Conservation (phyloP, 768 basidiomycete genomes). For the Chalciporus chontae region DNA sequence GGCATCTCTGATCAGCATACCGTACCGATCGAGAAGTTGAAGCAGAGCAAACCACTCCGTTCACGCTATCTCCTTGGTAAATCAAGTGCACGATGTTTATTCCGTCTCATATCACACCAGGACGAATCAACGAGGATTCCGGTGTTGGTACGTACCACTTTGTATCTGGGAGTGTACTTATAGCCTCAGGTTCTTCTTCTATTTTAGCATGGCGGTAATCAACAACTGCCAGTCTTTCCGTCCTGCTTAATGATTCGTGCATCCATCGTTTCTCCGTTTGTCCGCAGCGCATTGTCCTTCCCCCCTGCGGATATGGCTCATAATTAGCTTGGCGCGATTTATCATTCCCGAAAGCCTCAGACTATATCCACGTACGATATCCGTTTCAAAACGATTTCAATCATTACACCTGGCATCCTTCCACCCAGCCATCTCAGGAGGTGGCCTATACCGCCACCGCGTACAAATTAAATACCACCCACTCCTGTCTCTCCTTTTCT, state of each 20-base stretch:
- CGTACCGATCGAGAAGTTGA: too few relatives aligned
- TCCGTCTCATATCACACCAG: not conserved
- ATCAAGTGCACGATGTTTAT: too few relatives aligned
- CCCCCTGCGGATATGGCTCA: not conserved
- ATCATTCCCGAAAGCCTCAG: conserved; percentile 9
- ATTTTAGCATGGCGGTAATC: not conserved
- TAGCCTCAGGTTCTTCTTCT: too few relatives aligned
- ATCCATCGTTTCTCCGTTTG: too few relatives aligned
- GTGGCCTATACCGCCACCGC: conserved; percentile 33
- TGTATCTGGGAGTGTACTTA: not conserved
- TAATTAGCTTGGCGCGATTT: not conserved
- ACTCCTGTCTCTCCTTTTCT: conserved; percentile 7
- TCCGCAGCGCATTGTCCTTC: conserved; percentile 1
- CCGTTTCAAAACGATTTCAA: not conserved
- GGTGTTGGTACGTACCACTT: conserved; percentile 1
- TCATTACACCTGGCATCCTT: conserved; percentile 8
- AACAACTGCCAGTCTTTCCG: not conserved
- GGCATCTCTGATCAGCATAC: too few relatives aligned
- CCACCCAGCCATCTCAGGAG: conserved; percentile 30
- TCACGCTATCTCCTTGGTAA: too few relatives aligned
- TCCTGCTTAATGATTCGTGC: not conserved
- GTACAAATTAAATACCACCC: conserved; percentile 29
- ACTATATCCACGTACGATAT: conserved; percentile 8
- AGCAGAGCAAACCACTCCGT: too few relatives aligned
- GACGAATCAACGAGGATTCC: not conserved